Base-by-base conservation (phyloP, 169 alveolate genomes). In the Cryptosporidium tyzzeri region DNA sequence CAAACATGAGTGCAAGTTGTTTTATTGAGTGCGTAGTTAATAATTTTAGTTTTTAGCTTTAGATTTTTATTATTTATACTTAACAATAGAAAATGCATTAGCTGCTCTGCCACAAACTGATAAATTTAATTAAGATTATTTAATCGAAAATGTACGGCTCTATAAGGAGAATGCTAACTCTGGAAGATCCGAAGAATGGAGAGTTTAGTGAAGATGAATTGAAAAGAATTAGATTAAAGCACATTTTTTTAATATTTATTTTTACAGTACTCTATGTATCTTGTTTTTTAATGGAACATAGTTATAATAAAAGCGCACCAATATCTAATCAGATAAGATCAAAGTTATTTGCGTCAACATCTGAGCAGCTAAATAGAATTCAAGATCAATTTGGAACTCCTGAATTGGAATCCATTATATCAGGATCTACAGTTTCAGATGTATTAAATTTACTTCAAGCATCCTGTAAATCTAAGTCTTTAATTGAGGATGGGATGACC, bases 401-500 rank as follows among this genome's bases (percentile, higher is more conserved):
- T 3, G 89, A 80, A 21, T 37, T 80, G 18, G 89, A 80, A 44
- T 37, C 75, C 12, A 50, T 65, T 41, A 58, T 80, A 29, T 65
- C 89, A 8, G 89, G 89, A 7, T 80, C 89, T 80, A 61, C 89
- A 23, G 89, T 58, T 48, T 16, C 89, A 39, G 89, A 80, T 29
- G 35, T 80, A 45, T 58, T 80, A 21, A 61, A 80, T 67, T 41
- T 80, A 62, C 75, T 80, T 62, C 89, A 80, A 14, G 89, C 80
- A 61, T 80, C 89, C n/a, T 80, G 89, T 65, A 59, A 70, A 41
- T 80, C 89, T 26, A 80, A 80, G 45, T 59, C 89, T 14, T 65
- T 80, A 26, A 80, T 80, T 29, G 89, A 80, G 21, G 89, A 80
- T 80, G 89, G 89, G n/a, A 80, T 80, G 89, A 80, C 89, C 1